These are phyloP conservation scores for Chaetomium sp. DNA, from an alignment of 2,329 filamentous ascomycete species.

Conservation along the genomic window DNA sequence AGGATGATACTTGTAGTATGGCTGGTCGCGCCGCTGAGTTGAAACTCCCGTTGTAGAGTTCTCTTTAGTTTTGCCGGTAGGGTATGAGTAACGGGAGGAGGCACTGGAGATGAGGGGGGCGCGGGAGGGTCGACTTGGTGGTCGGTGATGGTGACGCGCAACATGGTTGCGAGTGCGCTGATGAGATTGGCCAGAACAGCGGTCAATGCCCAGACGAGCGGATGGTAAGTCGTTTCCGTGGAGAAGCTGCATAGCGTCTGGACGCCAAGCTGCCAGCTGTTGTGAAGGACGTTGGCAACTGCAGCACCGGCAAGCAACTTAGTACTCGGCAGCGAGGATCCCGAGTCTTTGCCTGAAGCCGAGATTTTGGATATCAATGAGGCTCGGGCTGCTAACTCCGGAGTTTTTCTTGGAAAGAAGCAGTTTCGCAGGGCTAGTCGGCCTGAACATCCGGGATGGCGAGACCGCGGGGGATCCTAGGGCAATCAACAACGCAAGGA, in stretches of 20 bases:
- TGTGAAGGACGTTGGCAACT: neutral
- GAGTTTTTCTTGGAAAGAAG: neutral
- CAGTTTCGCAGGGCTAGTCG: neutral
- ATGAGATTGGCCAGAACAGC: neutral
- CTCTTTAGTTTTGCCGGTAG: neutral
- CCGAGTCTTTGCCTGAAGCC: neutral
- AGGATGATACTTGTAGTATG: neutral
- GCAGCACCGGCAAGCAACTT: neutral
- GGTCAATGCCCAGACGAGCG: neutral
- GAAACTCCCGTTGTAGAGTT: neutral
- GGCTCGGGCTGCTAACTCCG: neutral
- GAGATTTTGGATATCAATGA: neutral
- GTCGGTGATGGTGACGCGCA: neutral
- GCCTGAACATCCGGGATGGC: neutral
- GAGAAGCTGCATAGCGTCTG: constrained; percentile 2
- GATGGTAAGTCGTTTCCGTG: neutral
- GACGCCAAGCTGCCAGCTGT: neutral
- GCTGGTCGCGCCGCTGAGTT: neutral
- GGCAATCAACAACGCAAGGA: constrained; percentile 1
- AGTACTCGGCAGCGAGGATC: neutral
- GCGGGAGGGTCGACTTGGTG: neutral
- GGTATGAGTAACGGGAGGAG: neutral
- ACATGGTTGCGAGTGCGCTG: neutral
- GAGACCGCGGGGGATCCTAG: neutral
- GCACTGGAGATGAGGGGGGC: no score